Conservation (phyloP, 345 rosid genomes). For the Ricinus communis region DNA sequence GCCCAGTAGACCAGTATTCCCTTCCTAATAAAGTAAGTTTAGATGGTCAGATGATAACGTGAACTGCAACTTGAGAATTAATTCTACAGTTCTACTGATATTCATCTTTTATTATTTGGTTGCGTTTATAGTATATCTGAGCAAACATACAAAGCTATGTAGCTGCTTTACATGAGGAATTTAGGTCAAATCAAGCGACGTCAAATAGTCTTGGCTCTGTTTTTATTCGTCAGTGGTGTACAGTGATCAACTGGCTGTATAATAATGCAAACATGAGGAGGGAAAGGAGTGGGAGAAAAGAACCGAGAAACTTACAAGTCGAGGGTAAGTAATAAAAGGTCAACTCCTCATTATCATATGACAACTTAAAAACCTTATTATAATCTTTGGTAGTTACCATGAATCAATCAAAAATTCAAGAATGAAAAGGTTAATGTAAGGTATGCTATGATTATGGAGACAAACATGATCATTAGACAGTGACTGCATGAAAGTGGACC, state of each 20-base stretch:
- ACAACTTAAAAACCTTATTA: neutral
- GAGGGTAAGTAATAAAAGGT: constrained; percentile 7
- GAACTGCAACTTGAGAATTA: neutral
- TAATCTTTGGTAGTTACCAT: constrained; percentile 9
- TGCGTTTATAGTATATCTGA: neutral
- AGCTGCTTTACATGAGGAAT: too few relatives aligned
- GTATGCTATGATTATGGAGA: constrained; percentile 30
- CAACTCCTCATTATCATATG: constrained; percentile 14
- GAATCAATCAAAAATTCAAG: constrained; percentile 1
- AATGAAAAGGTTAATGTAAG: constrained; percentile 4
- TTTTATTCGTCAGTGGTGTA: too few relatives aligned
- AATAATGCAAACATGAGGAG: too few relatives aligned
- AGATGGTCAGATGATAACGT: neutral
- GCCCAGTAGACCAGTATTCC: neutral
- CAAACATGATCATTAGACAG: constrained; percentile 29
- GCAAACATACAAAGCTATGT: too few relatives aligned
- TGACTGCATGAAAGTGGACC: constrained; percentile 22
- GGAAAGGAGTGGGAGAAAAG: neutral
- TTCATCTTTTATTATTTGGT: too few relatives aligned
- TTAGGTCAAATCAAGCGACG: too few relatives aligned
- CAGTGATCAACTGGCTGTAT: too few relatives aligned
- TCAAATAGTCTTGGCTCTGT: too few relatives aligned
- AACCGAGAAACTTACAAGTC: neutral
- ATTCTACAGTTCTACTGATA: too few relatives aligned
- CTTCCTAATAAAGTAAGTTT: neutral